Percentiles rank a stretch among this genome's conserved stretches.
These are phyloP conservation scores for Pseudogymnoascus sp. DNA, from an alignment of 2,329 filamentous ascomycete species.

Conservation along the genomic window DNA sequence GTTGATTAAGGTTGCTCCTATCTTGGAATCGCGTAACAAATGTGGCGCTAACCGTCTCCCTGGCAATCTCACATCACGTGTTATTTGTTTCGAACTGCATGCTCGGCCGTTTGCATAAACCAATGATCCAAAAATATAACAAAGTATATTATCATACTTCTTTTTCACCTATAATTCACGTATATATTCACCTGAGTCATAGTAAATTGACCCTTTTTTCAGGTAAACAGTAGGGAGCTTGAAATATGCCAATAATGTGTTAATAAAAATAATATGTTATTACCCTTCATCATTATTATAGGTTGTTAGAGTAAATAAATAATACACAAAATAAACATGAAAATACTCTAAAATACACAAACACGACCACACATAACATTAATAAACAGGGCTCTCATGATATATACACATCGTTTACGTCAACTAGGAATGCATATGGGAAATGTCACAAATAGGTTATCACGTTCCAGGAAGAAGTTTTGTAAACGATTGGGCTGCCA, in stretches of 20 bases:
- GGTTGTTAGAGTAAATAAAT: not conserved
- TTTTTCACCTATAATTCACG: not conserved
- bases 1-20: slow-evolving; percentile 8
- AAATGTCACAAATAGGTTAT: too few species aligned
- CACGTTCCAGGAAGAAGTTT: not conserved
- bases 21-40: slow-evolving; percentile 10
- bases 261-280: too few species aligned
- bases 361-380: too few species aligned
- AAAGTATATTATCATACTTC: not conserved
- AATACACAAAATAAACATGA: not conserved
- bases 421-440: not conserved
- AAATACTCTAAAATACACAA: too few species aligned
- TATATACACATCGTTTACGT: not conserved
- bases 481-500: not conserved
- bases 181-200: not conserved
- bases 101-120: not conserved
- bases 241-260: not conserved
- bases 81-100: not conserved
- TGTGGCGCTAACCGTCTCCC: slow-evolving; percentile 8
- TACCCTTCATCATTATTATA: not conserved
- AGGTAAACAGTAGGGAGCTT: not conserved
- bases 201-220: not conserved
- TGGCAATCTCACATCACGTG: slow-evolving; percentile 4
- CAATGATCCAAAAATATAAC: not conserved
- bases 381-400: not conserved